Base-by-base conservation (phyloP, 2,329 filamentous ascomycete genomes). In the Sporothrix dimorphospora region DNA sequence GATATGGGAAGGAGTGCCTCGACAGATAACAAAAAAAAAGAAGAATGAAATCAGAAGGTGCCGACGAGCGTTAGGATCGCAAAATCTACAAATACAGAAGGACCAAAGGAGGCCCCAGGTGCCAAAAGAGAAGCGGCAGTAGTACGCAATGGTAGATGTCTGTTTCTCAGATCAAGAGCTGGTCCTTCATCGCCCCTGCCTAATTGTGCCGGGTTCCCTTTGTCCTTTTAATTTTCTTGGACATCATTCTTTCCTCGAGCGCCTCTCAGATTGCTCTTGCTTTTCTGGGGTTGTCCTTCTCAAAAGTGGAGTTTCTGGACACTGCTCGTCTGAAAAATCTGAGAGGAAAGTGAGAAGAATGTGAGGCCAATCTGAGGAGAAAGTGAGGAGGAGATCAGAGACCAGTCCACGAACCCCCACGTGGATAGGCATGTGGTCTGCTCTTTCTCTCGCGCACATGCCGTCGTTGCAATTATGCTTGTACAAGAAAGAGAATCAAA, bases 341-440 rank as follows among this genome's bases (percentile, higher is more conserved):
- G 45, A 51, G 21, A 51, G 27, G 4, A 67, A 67, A 24, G 24
- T 67, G 63, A 67, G 63, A 42, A 19, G 16, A 61, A 61, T 40
- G 55, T 61, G 55, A 34, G 30, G n/a, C n/a, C n/a, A n/a, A n/a
- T n/a, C n/a, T 45, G 34, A 63, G 30, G 24, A 55, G 55, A 40
- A n/a, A 38, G 30, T 2, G n/a, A 45, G 38, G n/a, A n/a, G 45
- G 19, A 19, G 1, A 4, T 49, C 6, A 34, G 30, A 49, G 40
- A 42, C 40, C 40, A 11, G 40, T 8, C 40, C 55, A 9, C 4
- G n/a, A 6, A n/a, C 27, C n/a, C 8, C 55, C 30, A 61, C 55
- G 19, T 38, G 55, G 51, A 55, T 27, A 59, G 53, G 8, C 8
- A n/a, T n/a, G n/a, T n/a, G n/a, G n/a, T n/a, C n/a, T n/a, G n/a